Evolutionary conservation across 2,329 filamentous ascomycete species (phyloP), one percentile per base, ranked within the genome.

Genomic region (Ilyonectria destructans): DNA sequence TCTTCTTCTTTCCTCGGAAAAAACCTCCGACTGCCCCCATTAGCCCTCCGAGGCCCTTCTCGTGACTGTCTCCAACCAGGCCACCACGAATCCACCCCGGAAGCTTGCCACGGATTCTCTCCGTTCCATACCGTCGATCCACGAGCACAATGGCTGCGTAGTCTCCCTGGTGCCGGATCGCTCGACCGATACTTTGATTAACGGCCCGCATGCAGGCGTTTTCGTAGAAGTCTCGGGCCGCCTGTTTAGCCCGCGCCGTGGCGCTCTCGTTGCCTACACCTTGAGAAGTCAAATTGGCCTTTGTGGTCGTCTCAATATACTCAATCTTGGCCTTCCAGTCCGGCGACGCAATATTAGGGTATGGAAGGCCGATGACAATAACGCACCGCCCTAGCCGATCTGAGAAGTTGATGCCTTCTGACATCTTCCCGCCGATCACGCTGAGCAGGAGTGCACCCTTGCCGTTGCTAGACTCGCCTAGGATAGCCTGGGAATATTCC

Each of bases 391-490:
- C 96, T 0, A 99, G 89, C 3, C 88, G 87, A 82, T 99, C 95
- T 0, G 94, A 96, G 83, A 99, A 99, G 82, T 99, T 99, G 83
- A 99, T 99, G 71, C 96, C 96, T 82, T 99, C 96, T 65, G 94
- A 97, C 83, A 99, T 92, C 73, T 96, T 97, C 15, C 96, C 96
- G 62, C 96, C 96, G 3, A 99, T 92, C 3, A 99, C 95, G 61
- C 94, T 95, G 29, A 99, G 88, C 0, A 99, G 87, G 0, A 98
- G 83, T 0, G 93, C 96, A 0, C 95, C 95, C 55, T 87, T 77
- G 5, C 69, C 57, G 15, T 69, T 74, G 46, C 62, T 69, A 6
- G 68, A 62, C 78, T 82, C 74, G 79, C 85, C 82, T 2, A 89
- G 77, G 43, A 98, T 91, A 3, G 92, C 90, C 26, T 87, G 81